Evolutionary conservation across 768 basidiomycete species (phyloP).

Genomic region (Hericium rajendrae): DNA sequence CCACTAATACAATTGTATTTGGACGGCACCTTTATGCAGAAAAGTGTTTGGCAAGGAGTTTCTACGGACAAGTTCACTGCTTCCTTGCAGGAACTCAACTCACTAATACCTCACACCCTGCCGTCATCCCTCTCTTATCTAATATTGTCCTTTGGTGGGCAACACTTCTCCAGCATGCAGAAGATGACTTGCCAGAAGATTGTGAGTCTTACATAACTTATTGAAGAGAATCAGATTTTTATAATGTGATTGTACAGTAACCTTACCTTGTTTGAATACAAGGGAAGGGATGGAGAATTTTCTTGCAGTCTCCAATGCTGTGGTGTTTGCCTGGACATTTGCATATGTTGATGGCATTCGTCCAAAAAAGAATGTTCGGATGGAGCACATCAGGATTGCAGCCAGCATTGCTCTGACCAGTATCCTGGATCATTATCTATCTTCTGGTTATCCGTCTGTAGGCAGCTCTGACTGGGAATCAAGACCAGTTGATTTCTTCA

Average conservation of each 20-base stretch:
- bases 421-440: neutral
- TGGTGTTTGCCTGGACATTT: neutral
- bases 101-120: neutral
- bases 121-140: neutral
- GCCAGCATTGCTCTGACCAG: neutral
- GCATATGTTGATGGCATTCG: neutral
- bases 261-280: neutral
- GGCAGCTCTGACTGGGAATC: neutral
- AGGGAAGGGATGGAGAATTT: neutral
- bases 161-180: neutral
- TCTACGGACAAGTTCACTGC: neutral
- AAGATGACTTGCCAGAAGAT: neutral
- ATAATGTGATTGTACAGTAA: neutral
- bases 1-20: neutral
- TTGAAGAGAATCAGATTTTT: neutral
- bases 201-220: neutral
- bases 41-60: neutral
- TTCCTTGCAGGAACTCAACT: neutral
- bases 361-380: neutral
- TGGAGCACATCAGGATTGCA: neutral
- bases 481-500: neutral
- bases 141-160: neutral
- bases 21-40: neutral
- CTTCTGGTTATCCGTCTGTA: neutral
- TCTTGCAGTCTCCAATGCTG: neutral